Conservation (phyloP, 2,329 filamentous ascomycete species). For the Epichloe elymi region DNA sequence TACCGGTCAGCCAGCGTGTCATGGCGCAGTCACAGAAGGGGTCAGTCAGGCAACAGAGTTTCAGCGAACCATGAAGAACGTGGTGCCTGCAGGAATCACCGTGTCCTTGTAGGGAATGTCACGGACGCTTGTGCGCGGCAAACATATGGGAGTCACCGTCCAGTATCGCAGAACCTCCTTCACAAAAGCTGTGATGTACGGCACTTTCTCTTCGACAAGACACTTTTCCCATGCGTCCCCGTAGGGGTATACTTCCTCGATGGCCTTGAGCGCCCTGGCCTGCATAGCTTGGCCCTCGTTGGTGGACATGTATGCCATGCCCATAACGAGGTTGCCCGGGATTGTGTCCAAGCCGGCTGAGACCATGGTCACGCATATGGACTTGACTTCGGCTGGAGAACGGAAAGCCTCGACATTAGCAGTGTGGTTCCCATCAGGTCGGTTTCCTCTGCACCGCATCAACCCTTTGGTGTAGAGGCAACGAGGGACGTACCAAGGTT, state of each 20-base stretch:
- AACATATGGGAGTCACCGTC: constrained; percentile 66
- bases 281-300: constrained; percentile 57
- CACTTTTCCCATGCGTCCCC: constrained; percentile 67
- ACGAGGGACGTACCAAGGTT: constrained; percentile 17
- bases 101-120: constrained; percentile 57
- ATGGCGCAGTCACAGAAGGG: neutral
- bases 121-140: constrained; percentile 59
- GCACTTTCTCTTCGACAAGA: constrained; percentile 59
- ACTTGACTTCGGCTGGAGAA: constrained; percentile 55
- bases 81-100: constrained; percentile 60
- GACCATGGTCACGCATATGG: constrained; percentile 72
- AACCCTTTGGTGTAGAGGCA: neutral
- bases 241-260: constrained; percentile 56
- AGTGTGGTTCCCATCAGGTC: no score
- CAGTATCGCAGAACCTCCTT: constrained; percentile 70
- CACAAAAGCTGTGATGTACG: constrained; percentile 64
- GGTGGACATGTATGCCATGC: constrained; percentile 61
- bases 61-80: constrained; percentile 56
- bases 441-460: no score
- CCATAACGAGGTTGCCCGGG: constrained; percentile 67
- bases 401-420: neutral
- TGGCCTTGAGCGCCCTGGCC: constrained; percentile 53
- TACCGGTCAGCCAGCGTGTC: neutral
- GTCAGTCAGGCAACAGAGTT: neutral
- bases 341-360: constrained; percentile 73